Base-by-base conservation (phyloP, 75 land plant species). In the Cunninghamia lanceolata region DNA sequence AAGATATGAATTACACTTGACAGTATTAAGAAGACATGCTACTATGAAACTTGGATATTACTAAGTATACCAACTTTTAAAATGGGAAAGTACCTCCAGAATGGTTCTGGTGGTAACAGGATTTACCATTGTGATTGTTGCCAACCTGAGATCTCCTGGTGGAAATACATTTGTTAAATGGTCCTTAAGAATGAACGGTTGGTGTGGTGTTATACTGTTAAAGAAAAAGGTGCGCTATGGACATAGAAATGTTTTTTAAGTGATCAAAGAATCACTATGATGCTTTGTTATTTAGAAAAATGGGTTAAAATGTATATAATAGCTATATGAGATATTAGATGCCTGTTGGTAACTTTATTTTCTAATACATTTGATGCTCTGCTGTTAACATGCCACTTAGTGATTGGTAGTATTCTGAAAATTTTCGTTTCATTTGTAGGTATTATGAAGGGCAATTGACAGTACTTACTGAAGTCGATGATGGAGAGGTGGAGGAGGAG, bases 381-480 rank as follows among this genome's bases (percentile, higher is more conserved):
- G 34, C 15, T 30, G 15, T 32, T 11, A 32, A 71, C 36, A 34
- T 71, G 75, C 11, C 14, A 10, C 15, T 71, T 30, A 11, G 36
- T 71, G 34, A 71, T 34, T 71, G 36, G 36, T 71, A 34, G 36
- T 71, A 32, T 34, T 71, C 15, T 71, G 36, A 71, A 7, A 34
- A 10, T 9, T 71, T 71, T 71, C 36, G 46, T 89, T 16, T 82
- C 35, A 43, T 28, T 15, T 87, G 82, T 87, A 98, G 99, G 89
- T 98, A 96, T 85, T 98, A 92, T 89, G 97, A 96, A 88, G 99
- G 99, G 32, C 92, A 95, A 84, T 84, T 98, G 73, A 84, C 97
- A 46, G 86, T 92, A 42, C 56, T 94, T 50, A 85, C 89, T 84
- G 99, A 98, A 68, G 81, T 82, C 9, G 97, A 96, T 30, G 86